Conservation (phyloP, 2,329 filamentous ascomycete genomes). For the Falciphora oryzae region DNA sequence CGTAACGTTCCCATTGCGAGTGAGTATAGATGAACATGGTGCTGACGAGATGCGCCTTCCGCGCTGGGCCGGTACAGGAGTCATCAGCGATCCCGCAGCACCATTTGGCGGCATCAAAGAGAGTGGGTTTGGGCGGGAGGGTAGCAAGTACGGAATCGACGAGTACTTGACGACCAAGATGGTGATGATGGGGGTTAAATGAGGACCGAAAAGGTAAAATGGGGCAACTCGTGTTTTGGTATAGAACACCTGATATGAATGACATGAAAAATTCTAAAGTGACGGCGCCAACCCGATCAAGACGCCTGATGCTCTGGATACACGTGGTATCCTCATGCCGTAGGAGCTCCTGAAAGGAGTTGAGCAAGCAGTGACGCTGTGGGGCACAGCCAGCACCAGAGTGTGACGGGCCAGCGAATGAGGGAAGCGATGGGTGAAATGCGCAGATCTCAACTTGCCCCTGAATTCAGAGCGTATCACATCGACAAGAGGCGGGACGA, state of each 20-base stretch:
- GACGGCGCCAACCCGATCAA: neutral
- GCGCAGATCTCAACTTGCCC: neutral
- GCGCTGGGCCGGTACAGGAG: neutral
- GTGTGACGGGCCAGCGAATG: too few relatives aligned
- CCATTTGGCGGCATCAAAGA: constrained; percentile 45
- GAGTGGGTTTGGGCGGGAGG: constrained; percentile 41
- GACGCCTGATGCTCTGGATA: constrained; percentile 3
- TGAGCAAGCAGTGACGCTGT: neutral
- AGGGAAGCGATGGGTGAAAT: neutral
- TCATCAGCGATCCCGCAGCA: constrained; percentile 14
- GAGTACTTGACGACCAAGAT: constrained; percentile 42
- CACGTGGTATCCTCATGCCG: neutral
- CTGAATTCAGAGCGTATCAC: neutral
- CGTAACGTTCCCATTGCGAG: constrained; percentile 16
- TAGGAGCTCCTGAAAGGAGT: too few relatives aligned
- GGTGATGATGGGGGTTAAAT: constrained; percentile 22
- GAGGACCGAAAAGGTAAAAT: neutral
- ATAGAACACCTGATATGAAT: neutral
- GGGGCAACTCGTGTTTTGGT: too few relatives aligned
- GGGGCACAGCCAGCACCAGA: too few relatives aligned
- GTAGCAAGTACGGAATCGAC: constrained; percentile 40
- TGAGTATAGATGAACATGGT: too few relatives aligned
- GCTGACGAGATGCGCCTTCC: neutral
- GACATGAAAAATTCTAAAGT: neutral
- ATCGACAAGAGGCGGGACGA: neutral